Conservation (phyloP, 148 eudicot genomes). For the Pharnaceum exiguum region DNA sequence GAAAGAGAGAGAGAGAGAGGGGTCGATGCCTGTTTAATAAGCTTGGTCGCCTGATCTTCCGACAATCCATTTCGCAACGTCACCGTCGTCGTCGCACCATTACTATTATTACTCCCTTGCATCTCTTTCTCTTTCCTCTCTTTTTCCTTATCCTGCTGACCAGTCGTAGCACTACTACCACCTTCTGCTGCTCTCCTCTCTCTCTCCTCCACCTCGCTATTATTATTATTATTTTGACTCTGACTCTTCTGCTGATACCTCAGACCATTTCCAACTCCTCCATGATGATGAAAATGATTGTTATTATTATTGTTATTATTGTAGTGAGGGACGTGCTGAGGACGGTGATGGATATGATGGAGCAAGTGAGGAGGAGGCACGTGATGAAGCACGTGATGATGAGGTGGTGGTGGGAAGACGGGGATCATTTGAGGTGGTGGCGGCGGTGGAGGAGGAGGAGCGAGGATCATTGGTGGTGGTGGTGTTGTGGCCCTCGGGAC, state of each 20-base stretch:
- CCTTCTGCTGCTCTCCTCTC: constrained; percentile 18
- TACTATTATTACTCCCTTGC: constrained; percentile 18
- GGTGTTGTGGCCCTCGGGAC: constrained; percentile 27
- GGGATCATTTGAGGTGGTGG: constrained; percentile 30
- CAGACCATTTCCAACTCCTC: too few species aligned
- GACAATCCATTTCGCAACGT: constrained; percentile 56
- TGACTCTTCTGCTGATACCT: too few species aligned
- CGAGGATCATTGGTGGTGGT: constrained; percentile 23
- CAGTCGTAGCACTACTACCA: too few species aligned
- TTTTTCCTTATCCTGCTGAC: constrained; percentile 20
- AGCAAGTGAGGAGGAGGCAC: constrained; percentile 13
- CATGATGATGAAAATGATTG: constrained; percentile 9
- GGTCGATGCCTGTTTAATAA: constrained; percentile 59
- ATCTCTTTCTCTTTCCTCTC: too few species aligned
- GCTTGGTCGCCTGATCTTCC: constrained; percentile 59
- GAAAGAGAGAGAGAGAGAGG: neutral
- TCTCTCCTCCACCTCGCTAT: too few species aligned
- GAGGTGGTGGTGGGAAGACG: constrained; percentile 26
- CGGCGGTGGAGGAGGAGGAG: constrained; percentile 35
- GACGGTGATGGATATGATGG: constrained; percentile 6
- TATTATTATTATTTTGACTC: too few species aligned
- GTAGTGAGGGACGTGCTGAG: constrained; percentile 12
- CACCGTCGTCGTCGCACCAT: constrained; percentile 5
- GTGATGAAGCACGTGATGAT: constrained; percentile 29
- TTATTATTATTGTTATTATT: neutral